Evolutionary conservation across 2,329 filamentous ascomycete genomes (phyloP).

Genomic region (Epichloe gansuensis): DNA sequence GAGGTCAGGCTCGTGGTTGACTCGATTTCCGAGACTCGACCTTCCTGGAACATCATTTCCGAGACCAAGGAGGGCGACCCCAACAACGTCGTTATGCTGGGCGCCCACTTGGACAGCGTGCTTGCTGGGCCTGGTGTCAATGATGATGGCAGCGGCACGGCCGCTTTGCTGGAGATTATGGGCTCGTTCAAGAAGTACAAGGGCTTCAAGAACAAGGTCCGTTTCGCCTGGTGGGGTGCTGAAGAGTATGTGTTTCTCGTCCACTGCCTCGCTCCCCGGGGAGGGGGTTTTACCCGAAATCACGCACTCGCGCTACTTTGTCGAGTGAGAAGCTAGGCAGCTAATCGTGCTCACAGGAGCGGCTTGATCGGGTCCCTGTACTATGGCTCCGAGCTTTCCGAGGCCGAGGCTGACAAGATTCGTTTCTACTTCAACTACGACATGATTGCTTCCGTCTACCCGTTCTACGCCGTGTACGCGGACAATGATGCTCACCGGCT

Average conservation of each 20-base stretch:
- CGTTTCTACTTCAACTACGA: conserved; percentile 60
- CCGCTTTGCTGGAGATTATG: conserved; percentile 24
- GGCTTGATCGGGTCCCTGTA: conserved; percentile 32
- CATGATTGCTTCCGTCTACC: conserved; percentile 46
- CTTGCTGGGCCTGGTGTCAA: conserved; percentile 26
- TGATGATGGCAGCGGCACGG: conserved; percentile 26
- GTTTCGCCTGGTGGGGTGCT: conserved; percentile 28
- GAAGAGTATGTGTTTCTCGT: conserved; percentile 21
- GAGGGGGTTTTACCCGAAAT: no score
- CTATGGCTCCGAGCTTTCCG: conserved; percentile 25
- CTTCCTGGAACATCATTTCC: conserved; percentile 27
- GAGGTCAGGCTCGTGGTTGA: conserved; percentile 21
- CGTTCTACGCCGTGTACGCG: conserved; percentile 27
- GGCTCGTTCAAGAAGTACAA: conserved; percentile 21
- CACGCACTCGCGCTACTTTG: no score
- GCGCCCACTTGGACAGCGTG: conserved; percentile 28
- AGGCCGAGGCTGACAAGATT: conserved; percentile 38
- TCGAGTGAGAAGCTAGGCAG: no score
- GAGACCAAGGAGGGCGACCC: conserved; percentile 28
- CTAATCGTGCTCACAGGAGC: conserved; percentile 12
- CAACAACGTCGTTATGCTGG: conserved; percentile 27
- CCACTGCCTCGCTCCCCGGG: no score
- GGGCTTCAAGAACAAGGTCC: conserved; percentile 26
- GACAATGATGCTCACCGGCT: conserved; percentile 25
- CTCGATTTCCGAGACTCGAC: conserved; percentile 19